Conservation (phyloP, 139 green algal species). For the Closterium sp. region DNA sequence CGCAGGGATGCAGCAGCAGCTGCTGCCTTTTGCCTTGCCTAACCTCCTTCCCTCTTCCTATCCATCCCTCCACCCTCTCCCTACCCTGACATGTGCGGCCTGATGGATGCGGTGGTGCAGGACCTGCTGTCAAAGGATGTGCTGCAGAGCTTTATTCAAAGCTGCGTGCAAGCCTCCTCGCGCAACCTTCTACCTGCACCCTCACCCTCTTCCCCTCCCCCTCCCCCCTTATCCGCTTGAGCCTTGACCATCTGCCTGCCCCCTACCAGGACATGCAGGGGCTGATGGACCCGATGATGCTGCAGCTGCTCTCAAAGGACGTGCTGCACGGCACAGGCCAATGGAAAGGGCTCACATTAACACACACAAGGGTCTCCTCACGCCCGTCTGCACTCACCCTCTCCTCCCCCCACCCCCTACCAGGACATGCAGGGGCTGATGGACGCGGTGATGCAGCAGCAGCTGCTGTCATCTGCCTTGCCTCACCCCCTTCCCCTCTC, state of each 20-base stretch:
- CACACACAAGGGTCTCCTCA: neutral
- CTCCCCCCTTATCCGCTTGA: too few relatives aligned
- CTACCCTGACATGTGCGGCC: too few relatives aligned
- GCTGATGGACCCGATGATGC: slow-evolving; percentile 57
- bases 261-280: slow-evolving; percentile 45
- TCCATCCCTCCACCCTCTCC: too few relatives aligned
- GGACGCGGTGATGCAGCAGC: neutral
- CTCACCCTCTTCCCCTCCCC: neutral
- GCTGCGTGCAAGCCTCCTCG: too few relatives aligned
- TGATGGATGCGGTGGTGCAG: too few relatives aligned
- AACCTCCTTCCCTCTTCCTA: too few relatives aligned
- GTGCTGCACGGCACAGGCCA: slow-evolving; percentile 56
- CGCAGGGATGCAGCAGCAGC: too few relatives aligned
- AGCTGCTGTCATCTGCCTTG: neutral
- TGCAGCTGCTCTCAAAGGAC: slow-evolving; percentile 58
- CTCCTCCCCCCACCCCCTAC: neutral
- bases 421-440: neutral
- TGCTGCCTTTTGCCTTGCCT: too few relatives aligned
- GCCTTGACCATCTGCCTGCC: neutral
- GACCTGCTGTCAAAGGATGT: too few relatives aligned
- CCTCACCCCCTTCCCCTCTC: neutral
- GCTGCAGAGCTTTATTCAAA: too few relatives aligned
- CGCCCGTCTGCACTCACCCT: too few relatives aligned
- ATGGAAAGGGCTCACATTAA: slow-evolving; percentile 33
- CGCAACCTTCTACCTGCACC: neutral